These are phyloP conservation scores for Bipolaris zeicola DNA, from an alignment of 2,329 filamentous ascomycete species.

Conservation along the genomic window DNA sequence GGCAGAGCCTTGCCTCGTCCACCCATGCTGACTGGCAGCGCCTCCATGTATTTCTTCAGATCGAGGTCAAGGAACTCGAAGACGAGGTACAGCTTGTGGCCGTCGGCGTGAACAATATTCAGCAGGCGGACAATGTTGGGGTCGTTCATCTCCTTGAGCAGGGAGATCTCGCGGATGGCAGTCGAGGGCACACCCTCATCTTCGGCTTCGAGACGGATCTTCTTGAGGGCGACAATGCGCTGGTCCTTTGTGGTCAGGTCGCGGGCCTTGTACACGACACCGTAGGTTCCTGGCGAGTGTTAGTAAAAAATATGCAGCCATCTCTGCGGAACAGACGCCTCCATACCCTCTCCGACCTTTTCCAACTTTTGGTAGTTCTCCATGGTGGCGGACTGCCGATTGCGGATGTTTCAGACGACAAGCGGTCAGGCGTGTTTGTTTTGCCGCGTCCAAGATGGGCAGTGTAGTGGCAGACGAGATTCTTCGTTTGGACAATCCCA, in stretches of 20 bases:
- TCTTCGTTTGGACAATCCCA: conserved; percentile 1
- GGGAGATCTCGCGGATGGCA: conserved; percentile 90
- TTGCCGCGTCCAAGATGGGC: not conserved
- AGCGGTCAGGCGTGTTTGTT: conserved; percentile 26
- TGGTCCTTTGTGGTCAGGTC: conserved; percentile 77
- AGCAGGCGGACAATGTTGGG: conserved; percentile 85
- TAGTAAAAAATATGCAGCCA: conserved; percentile 1
- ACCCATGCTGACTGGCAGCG: conserved; percentile 80
- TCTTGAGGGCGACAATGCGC: conserved; percentile 90
- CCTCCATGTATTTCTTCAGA: conserved; percentile 96
- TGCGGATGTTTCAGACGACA: conserved; percentile 25
- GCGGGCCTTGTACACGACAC: conserved; percentile 92
- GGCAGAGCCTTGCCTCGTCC: conserved; percentile 85
- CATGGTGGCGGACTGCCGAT: conserved; percentile 59
- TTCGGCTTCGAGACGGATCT: conserved; percentile 92
- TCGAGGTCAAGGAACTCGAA: conserved; percentile 91
- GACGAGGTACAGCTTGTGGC: conserved; percentile 92
- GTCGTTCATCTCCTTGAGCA: conserved; percentile 93
- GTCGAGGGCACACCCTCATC: conserved; percentile 93
- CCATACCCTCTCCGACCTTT: conserved; percentile 89
- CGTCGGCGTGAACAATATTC: conserved; percentile 94
- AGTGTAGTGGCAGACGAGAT: not conserved
- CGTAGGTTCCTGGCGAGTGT: conserved; percentile 77
- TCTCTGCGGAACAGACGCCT: not conserved
- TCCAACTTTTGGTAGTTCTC: conserved; percentile 97